Evolutionary conservation across 2,329 filamentous ascomycete species (phyloP).

Genomic region (Hortaea werneckii): DNA sequence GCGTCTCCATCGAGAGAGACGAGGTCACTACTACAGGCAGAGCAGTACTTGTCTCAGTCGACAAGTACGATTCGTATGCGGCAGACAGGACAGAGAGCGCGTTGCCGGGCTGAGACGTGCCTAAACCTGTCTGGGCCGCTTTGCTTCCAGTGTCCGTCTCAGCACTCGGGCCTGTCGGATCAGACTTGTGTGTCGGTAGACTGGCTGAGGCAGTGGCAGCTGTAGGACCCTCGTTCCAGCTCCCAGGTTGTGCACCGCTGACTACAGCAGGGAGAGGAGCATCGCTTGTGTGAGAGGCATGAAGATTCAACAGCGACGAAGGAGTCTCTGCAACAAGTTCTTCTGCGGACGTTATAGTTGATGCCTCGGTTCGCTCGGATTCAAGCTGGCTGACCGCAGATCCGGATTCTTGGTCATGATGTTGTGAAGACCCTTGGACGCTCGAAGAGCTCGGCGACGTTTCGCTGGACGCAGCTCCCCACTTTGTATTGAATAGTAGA

Average conservation of each 20-base stretch:
- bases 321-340: background rate
- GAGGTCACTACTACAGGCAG: background rate
- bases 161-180: background rate
- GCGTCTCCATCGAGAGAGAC: background rate
- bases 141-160: background rate
- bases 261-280: background rate
- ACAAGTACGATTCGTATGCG: background rate
- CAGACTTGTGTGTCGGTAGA: background rate
- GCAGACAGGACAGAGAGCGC: background rate
- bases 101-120: background rate
- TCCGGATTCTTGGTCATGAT: background rate
- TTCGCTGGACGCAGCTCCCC: background rate
- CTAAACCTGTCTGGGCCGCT: background rate
- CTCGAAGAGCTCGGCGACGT: background rate
- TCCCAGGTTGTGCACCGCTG: background rate
- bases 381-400: background rate
- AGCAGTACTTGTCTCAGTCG: background rate
- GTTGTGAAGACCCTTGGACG: background rate
- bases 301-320: no score
- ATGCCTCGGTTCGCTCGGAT: background rate
- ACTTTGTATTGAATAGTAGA: background rate
- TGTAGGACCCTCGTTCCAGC: background rate
- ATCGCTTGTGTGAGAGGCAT: background rate
- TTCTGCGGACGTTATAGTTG: background rate
- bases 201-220: background rate